Evolutionary conservation across 257 asterid genomes (phyloP), one percentile per base, ranked within the genome.

Genomic region (Solanum dulcamara): DNA sequence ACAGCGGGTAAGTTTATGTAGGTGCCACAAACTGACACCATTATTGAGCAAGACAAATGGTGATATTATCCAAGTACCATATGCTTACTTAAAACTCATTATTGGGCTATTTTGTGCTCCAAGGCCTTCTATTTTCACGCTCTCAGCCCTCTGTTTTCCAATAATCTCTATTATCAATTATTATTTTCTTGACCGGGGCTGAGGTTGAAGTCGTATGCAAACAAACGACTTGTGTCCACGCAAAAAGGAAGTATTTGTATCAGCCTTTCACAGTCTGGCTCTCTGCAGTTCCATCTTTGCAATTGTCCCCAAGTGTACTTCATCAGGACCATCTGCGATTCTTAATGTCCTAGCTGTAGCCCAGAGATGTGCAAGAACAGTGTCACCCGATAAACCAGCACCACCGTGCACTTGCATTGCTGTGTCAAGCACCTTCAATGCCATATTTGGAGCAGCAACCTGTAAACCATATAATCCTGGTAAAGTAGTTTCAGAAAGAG

Each of bases 381-480:
- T 96, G 91, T 95, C 98, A 3, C 95, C 94, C 0, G 98, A 96
- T 85, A 96, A 24, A 71, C 99, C 98, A 14, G 98, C 98, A 20
- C 95, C 98, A 4, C 99, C 98, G 12, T 95, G 98, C 85, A 95
- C 98, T 92, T 96, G 99, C 94, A 96, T 96, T 11, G 98, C 98
- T 91, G 85, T 93, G 88, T 96, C 97, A 28, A 96, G 95, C 83
- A 95, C 98, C 90, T 88, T 92, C 89, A 95, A 85, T 24, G 98
- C 97, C 99, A 95, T 95, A 83, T 90, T 91, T 6, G 99, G 99
- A 72, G 98, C 92, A 18, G 98, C 98, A n/a, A 96, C 96, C 98
- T 96, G 89, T 79, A 14, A 24, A 77, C 60, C 82, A 44, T 14
- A 75, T 26, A 77, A 46, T 77, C 38, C 17, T 46, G 28, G 26